A percentile compares a stretch with the other conserved stretches of the same genome.
Evolutionary conservation across 2,329 filamentous ascomycete genomes (phyloP).

Genomic region (Ophidiomyces ophidiicola): DNA sequence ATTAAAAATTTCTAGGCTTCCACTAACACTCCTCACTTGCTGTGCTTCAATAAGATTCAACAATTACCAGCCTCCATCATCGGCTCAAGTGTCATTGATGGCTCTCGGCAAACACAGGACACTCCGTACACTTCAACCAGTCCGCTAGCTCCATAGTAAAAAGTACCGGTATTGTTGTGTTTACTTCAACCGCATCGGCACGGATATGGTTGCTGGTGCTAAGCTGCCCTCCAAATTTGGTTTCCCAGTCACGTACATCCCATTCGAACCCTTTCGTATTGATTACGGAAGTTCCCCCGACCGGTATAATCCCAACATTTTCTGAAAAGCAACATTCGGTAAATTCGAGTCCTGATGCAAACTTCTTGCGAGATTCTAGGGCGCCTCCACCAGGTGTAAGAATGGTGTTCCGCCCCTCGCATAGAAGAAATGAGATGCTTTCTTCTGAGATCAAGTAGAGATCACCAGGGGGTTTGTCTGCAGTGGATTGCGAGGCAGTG

Average conservation of each 20-base stretch:
- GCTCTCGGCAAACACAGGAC: no score
- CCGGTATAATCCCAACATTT: constrained; percentile 74
- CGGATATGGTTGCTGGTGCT: constrained; percentile 74
- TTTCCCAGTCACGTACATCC: constrained; percentile 77
- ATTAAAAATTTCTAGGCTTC: no score
- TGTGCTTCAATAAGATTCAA: no score
- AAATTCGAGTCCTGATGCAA: constrained; percentile 18
- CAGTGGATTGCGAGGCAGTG: constrained; percentile 19
- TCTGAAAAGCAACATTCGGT: constrained; percentile 47
- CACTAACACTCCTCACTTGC: no score
- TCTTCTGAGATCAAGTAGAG: constrained; percentile 72
- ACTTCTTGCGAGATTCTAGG: constrained; percentile 4
- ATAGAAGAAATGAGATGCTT: constrained; percentile 72
- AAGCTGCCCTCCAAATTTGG: constrained; percentile 57
- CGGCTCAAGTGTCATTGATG: no score
- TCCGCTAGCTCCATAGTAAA: constrained; percentile 58
- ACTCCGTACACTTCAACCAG: constrained; percentile 27
- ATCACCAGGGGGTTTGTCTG: constrained; percentile 32
- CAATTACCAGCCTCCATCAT: no score
- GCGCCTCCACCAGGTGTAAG: constrained; percentile 42
- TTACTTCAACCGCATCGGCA: constrained; percentile 47
- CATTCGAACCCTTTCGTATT: constrained; percentile 73
- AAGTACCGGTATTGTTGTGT: constrained; percentile 52
- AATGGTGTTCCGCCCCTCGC: constrained; percentile 54
- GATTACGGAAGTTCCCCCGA: constrained; percentile 67